Evolutionary conservation across 441 rosid genomes (phyloP), one percentile per base, ranked within the genome.

Genomic region (Gossypium aridum): DNA sequence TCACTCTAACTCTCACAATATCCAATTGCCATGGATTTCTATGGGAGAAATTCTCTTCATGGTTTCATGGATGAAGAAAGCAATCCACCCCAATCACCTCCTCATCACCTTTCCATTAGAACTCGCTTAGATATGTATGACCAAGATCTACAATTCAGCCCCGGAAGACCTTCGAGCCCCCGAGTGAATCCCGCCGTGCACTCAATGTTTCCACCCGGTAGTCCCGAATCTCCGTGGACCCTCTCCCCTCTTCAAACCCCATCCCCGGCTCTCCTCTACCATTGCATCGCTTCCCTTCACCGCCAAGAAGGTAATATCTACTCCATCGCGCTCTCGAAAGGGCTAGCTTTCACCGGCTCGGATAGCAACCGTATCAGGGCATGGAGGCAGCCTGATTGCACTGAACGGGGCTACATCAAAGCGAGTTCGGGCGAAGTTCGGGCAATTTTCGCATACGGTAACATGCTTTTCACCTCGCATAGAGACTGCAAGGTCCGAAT

Each of bases 271-370:
- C 83, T 86, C 22, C 83, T 88, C 47, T 80, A 82, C 73, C 82
- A 80, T n/a, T 88, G 88, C 82, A 80, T 82, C 1, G 85, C 88
- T 37, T 88, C 90, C 0, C 85, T 86, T 37, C 88, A 79, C 31
- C 84, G 85, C 75, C 77, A 76, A 4, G 86, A 88, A 61, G 88
- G 91, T 0, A 83, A 73, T 43, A 83, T 88, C 76, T 80, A 80
- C 73, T 80, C 88, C 1, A 80, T 88, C 4, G 83, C 87, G 0
- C 64, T 80, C 8, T 79, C 88, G 5, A 86, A 86, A 55, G 91
- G 87, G 2, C 22, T 79, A 1, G 82, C 81, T 26, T 88, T 88
- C 72, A 83, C 89, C 0, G 84, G 90, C 45, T 84, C 89, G 0
- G 79, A 76, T 2, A 85, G 88, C 65, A 76, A 67, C 20, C 83